A percentile compares a stretch with the other conserved stretches of the same genome.
Evolutionary conservation across 2,329 filamentous ascomycete genomes (phyloP).

Genomic region (Xenoacremonium recifei): DNA sequence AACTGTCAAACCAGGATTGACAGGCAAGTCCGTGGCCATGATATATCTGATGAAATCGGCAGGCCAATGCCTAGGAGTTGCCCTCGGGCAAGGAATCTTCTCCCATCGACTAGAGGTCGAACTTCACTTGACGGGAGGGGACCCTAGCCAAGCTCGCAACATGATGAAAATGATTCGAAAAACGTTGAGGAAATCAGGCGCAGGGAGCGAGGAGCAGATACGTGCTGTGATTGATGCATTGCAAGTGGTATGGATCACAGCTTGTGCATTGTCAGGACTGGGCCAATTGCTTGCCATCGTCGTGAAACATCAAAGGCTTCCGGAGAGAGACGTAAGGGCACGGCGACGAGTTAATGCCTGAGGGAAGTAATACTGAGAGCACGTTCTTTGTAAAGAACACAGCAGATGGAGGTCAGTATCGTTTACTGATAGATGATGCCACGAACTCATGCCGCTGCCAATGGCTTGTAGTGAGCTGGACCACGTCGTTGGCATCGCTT

Average conservation of each 20-base stretch:
- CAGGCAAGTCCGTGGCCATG: constrained; percentile 25
- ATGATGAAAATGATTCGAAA: constrained; percentile 20
- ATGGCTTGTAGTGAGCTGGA: too few species aligned
- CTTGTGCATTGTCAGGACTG: constrained; percentile 16
- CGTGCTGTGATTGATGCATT: constrained; percentile 16
- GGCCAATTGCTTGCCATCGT: too few species aligned
- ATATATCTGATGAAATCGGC: constrained; percentile 23
- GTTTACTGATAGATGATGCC: too few species aligned
- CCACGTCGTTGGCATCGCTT: too few species aligned
- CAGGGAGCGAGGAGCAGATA: constrained; percentile 7
- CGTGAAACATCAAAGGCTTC: too few species aligned
- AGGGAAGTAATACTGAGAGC: too few species aligned
- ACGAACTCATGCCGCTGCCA: too few species aligned
- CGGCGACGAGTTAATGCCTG: too few species aligned
- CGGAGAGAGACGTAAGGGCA: too few species aligned
- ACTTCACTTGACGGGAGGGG: constrained; percentile 10
- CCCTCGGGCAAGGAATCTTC: constrained; percentile 24
- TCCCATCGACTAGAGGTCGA: constrained; percentile 16
- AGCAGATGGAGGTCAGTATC: too few species aligned
- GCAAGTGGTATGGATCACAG: constrained; percentile 18
- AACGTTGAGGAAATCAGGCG: constrained; percentile 14
- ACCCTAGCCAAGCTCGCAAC: constrained; percentile 11
- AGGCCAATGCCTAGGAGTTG: constrained; percentile 27
- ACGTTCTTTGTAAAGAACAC: too few species aligned
- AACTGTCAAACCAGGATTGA: constrained; percentile 15